These are phyloP conservation scores for Setomelanomma holmii DNA, from an alignment of 2,329 filamentous ascomycete genomes.

Conservation along the genomic window DNA sequence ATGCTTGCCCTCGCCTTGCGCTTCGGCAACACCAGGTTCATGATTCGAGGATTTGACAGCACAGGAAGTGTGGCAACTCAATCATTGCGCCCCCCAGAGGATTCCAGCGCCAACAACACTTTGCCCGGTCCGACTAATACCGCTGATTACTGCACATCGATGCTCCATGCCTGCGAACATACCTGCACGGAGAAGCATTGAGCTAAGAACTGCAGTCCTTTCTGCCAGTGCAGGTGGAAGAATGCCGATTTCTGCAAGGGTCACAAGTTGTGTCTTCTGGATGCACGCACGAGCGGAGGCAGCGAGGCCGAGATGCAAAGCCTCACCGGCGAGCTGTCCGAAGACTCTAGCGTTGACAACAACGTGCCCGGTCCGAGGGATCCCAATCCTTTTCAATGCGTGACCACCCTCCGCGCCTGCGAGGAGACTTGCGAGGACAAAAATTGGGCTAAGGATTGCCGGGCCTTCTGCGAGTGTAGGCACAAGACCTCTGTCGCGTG, in stretches of 20 bases:
- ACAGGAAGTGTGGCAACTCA: not conserved
- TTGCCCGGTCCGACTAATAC: not conserved
- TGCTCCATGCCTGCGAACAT: not conserved
- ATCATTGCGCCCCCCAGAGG: too few relatives aligned
- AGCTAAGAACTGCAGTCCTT: not conserved
- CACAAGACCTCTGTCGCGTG: too few relatives aligned
- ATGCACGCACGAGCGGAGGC: not conserved
- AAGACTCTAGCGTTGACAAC: too few relatives aligned
- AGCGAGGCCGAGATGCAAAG: too few relatives aligned
- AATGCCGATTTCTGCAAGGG: not conserved
- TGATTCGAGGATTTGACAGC: not conserved
- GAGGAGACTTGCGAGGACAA: too few relatives aligned
- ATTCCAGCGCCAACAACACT: not conserved
- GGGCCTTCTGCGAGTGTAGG: too few relatives aligned
- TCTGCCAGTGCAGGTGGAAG: not conserved
- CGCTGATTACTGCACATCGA: too few relatives aligned
- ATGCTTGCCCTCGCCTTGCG: not conserved
- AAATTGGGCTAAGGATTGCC: too few relatives aligned
- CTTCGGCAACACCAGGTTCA: not conserved
- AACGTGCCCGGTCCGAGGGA: too few relatives aligned
- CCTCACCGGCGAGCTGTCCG: too few relatives aligned
- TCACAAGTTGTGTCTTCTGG: not conserved
- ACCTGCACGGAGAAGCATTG: not conserved
- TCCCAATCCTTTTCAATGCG: not conserved
- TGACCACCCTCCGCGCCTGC: not conserved